A percentile compares a stretch with the other conserved stretches of the same genome.
phyloP scores from a whole-genome alignment of 495 filamentous ascomycete genomes.

The Lasiosphaeriaceae sp. region DNA sequence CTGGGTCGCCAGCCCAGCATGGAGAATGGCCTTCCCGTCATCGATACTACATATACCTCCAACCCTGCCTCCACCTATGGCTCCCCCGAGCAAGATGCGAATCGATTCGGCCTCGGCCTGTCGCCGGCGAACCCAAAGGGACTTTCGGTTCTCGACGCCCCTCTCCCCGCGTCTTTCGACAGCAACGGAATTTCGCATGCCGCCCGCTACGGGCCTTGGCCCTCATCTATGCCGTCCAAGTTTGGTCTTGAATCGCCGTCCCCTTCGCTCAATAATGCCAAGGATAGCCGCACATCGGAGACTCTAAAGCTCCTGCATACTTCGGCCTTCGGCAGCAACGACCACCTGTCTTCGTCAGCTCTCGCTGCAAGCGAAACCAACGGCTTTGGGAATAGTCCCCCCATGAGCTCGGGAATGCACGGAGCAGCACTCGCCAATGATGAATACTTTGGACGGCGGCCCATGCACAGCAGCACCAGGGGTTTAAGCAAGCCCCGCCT shows the following conservation, averaged over 20 bases:
- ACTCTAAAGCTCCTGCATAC: constrained; percentile 76
- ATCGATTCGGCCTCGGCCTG: constrained; percentile 58
- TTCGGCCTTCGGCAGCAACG: constrained; percentile 69
- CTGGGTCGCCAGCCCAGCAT: constrained; percentile 42
- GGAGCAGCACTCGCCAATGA: constrained; percentile 48
- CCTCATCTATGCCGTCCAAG: constrained; percentile 86
- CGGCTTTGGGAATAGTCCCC: constrained; percentile 56
- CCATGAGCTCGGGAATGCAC: constrained; percentile 46
- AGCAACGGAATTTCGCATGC: constrained; percentile 91
- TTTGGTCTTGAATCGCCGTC: constrained; percentile 91
- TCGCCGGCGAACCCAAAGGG: constrained; percentile 67
- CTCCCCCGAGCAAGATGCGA: constrained; percentile 73
- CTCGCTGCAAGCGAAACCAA: constrained; percentile 50
- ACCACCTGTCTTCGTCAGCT: constrained; percentile 42
- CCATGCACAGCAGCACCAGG: constrained; percentile 71
- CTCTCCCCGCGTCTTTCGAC: constrained; percentile 92
- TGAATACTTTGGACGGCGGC: constrained; percentile 63
- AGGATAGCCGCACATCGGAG: constrained; percentile 61
- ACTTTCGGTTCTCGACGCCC: constrained; percentile 86
- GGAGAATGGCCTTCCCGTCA: constrained; percentile 61
- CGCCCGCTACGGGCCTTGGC: constrained; percentile 84
- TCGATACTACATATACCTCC: constrained; percentile 75
- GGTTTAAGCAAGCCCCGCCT: constrained; percentile 66
- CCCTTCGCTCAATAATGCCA: constrained; percentile 56
- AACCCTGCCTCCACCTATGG: constrained; percentile 77